Conservation (phyloP, 2,329 filamentous ascomycete genomes). For the Epichloe gansuensis region DNA sequence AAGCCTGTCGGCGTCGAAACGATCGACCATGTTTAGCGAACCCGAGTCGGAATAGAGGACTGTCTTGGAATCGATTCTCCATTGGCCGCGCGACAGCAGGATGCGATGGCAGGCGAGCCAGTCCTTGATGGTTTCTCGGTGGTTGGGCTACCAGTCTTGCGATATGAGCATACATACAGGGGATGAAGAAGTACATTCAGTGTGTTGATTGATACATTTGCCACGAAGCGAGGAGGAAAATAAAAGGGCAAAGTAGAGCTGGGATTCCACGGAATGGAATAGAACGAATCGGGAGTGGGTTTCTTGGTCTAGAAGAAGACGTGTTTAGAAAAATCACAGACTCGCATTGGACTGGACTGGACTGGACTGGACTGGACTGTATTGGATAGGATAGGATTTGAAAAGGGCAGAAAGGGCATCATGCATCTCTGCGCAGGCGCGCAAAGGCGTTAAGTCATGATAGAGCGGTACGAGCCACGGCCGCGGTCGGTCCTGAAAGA, state of each 20-base stretch:
- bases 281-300: too few relatives aligned
- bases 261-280: too few relatives aligned
- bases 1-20: constrained; percentile 27
- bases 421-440: neutral
- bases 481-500: neutral
- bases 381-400: neutral
- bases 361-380: neutral
- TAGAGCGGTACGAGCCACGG: constrained; percentile 16
- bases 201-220: neutral
- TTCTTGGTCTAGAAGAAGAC: neutral
- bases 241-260: neutral
- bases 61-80: constrained; percentile 4
- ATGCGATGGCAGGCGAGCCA: neutral
- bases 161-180: neutral
- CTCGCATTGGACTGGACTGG: neutral
- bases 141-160: neutral
- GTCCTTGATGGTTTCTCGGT: neutral
- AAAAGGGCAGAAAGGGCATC: neutral
- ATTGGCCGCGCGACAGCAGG: constrained; percentile 1
- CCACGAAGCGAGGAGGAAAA: neutral
- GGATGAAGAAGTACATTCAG: neutral
- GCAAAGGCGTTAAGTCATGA: constrained; percentile 15
- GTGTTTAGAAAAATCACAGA: constrained; percentile 1
- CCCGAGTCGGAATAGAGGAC: constrained; percentile 17
- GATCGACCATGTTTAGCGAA: constrained; percentile 26